Evolutionary conservation across 78 protist species (phyloP), one percentile per base, ranked within the genome.

Genomic region (Ministeria vibrans): DNA sequence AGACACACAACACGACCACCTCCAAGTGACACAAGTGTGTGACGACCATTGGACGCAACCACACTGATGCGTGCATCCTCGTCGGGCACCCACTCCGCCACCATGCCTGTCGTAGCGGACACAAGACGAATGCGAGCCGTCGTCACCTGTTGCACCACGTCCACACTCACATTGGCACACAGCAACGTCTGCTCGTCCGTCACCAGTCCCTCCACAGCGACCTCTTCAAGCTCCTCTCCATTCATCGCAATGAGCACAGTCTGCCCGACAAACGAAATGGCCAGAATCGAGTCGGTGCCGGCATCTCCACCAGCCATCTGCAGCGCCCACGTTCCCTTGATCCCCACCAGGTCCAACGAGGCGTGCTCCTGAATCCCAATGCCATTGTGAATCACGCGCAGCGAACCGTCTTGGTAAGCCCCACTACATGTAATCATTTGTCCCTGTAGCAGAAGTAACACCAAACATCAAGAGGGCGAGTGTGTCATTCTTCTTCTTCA

Each of bases 341-440:
- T 74, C 38, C 97, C 97, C 2, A 88, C 79, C 23, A 92, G 55
- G 61, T 87, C 94, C 2, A 93, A 41, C 18, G 89, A 42, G 23
- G 98, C 95, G 49, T 73, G 85, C 72, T 91, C 96, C 30, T 88
- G 63, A 83, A 93, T 87, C 15, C 97, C 98, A 69, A 95, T 86
- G 39, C 98, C 97, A 45, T 83, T 89, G n/a, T 95, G 79, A 42
- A 95, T 71, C 38, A 95, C 75, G 36, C 98, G 87, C 5, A 95
- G 85, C 7, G 93, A 81, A 41, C 96, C 92, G 81, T 88, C 97
- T 76, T 83, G 77, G 82, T 18, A 34, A 36, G 75, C 82, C n/a
- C 97, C 97, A 9, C 94, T 87, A 87, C 96, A 92, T 0, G 95
- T 85, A 9, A 95, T 89, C 41, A 95, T 51, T 80, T 92, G 95